These are phyloP conservation scores for Silene uniflora DNA, from an alignment of 148 eudicot genomes.

Conservation along the genomic window DNA sequence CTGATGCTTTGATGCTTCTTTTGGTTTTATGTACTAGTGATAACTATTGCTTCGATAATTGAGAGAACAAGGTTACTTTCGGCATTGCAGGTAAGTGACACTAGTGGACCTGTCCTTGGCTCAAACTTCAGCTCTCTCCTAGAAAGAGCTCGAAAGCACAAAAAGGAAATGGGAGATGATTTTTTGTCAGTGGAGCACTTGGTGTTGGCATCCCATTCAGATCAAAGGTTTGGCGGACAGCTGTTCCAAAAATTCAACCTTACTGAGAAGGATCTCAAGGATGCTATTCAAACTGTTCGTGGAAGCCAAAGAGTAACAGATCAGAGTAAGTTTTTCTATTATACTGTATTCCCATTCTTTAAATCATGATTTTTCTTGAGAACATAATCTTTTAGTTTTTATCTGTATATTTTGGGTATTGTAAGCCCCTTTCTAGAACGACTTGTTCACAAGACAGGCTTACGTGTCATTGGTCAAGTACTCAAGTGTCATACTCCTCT, in stretches of 20 bases:
- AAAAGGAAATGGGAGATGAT: conserved; percentile 84
- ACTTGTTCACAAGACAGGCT: neutral
- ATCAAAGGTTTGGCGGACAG: conserved; percentile 77
- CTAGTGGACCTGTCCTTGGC: conserved; percentile 77
- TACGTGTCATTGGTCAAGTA: neutral
- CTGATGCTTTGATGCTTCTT: neutral
- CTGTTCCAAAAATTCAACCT: conserved; percentile 65
- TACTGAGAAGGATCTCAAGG: conserved; percentile 76
- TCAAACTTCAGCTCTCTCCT: conserved; percentile 55
- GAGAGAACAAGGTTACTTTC: conserved; percentile 8
- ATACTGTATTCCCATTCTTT: neutral
- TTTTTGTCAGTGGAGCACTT: conserved; percentile 98
- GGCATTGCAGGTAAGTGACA: conserved; percentile 72
- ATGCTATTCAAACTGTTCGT: conserved; percentile 83
- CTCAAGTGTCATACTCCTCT: neutral
- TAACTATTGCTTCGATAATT: no score
- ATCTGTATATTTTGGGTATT: neutral
- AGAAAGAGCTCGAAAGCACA: conserved; percentile 72
- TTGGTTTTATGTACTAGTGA: neutral
- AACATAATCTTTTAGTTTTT: neutral
- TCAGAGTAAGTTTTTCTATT: conserved; percentile 52
- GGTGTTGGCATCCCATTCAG: conserved; percentile 65
- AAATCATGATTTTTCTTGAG: neutral
- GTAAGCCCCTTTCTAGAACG: neutral
- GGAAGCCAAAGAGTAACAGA: conserved; percentile 96